phyloP scores from a whole-genome alignment of 768 basidiomycete genomes.

The Floccularia luteovirens region DNA sequence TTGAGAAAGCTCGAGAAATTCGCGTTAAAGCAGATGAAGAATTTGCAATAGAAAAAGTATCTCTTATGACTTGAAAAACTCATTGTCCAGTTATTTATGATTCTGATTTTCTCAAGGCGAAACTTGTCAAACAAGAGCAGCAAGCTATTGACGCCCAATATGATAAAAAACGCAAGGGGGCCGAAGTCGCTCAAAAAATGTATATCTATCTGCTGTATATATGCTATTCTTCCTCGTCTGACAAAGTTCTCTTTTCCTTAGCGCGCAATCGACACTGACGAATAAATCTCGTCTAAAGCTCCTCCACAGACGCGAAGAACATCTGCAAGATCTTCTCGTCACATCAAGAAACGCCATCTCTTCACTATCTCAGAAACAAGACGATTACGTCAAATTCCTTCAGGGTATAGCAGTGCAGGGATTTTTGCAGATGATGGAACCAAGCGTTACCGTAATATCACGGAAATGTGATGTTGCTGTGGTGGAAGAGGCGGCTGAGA shows the following conservation, averaged over 20 bases:
- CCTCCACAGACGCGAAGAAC: conserved; percentile 86
- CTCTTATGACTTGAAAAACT: background rate
- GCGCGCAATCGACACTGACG: conserved; percentile 91
- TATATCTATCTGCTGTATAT: conserved; percentile 26
- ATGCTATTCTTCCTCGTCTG: background rate
- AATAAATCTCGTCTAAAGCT: conserved; percentile 93
- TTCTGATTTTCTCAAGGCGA: conserved; percentile 57
- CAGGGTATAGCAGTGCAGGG: conserved; percentile 83
- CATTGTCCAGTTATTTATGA: background rate
- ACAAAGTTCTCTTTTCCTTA: conserved; percentile 21
- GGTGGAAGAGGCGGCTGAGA: conserved; percentile 54
- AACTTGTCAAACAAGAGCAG: conserved; percentile 94
- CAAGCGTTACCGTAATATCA: conserved; percentile 54
- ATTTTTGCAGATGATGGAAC: conserved; percentile 75
- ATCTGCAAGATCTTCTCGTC: conserved; percentile 82
- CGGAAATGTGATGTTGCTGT: conserved; percentile 61
- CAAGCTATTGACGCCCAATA: conserved; percentile 89
- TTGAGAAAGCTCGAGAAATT: conserved; percentile 96
- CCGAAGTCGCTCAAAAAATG: conserved; percentile 96
- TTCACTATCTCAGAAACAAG: conserved; percentile 54
- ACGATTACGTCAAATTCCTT: conserved; percentile 74
- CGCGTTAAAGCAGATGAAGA: conserved; percentile 97
- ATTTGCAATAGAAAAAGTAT: conserved; percentile 96
- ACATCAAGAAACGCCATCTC: conserved; percentile 59
- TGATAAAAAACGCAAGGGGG: conserved; percentile 94